Percentiles rank a stretch among this genome's conserved stretches.
Conservation (phyloP, 139 green algal genomes). For the Tetradesmus lagerheimii region DNA sequence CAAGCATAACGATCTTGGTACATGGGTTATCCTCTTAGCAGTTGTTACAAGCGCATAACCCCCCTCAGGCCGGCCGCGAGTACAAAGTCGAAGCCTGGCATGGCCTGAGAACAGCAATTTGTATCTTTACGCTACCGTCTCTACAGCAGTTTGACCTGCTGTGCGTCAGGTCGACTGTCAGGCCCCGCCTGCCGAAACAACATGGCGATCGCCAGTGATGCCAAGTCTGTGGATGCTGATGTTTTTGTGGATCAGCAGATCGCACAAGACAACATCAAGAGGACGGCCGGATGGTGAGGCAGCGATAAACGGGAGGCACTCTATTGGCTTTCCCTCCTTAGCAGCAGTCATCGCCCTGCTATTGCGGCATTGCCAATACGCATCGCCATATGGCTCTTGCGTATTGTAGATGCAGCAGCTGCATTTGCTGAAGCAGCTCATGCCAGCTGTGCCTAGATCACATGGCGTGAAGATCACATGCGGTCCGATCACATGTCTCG, state of each 20-base stretch:
- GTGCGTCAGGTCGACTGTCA: not conserved
- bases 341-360: not conserved
- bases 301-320: not conserved
- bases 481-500: not conserved
- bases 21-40: not conserved
- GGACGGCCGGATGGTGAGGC: slow-evolving; percentile 11
- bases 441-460: not conserved
- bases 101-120: not conserved
- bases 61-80: not conserved
- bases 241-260: not conserved
- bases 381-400: too few relatives aligned
- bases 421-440: too few relatives aligned
- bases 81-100: not conserved
- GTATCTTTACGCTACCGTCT: not conserved
- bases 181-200: not conserved
- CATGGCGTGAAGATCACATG: not conserved
- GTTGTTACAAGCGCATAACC: not conserved
- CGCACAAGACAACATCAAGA: not conserved
- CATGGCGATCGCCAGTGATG: not conserved
- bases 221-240: slow-evolving; percentile 8
- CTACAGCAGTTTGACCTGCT: not conserved
- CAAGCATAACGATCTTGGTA: too few relatives aligned
- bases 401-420: too few relatives aligned
- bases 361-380: not conserved
- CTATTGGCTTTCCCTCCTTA: not conserved